Evolutionary conservation across 768 basidiomycete genomes (phyloP).

Genomic region (Tylopilus rubrobrunneus): DNA sequence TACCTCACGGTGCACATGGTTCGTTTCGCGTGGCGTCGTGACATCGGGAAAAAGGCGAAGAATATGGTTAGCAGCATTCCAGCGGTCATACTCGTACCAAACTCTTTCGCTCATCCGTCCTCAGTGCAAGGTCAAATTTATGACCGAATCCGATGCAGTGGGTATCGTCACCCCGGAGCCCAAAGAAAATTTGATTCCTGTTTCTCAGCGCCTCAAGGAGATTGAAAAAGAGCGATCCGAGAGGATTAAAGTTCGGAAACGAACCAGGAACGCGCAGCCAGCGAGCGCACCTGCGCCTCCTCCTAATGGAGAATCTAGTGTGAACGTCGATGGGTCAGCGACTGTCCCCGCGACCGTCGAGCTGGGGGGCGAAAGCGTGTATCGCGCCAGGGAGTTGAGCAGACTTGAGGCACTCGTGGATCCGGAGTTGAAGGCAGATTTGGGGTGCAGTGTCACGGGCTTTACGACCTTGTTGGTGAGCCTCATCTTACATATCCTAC

Average conservation of each 20-base stretch:
- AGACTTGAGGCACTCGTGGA: conserved; percentile 65
- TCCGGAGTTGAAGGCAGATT: conserved; percentile 58
- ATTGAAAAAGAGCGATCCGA: conserved; percentile 82
- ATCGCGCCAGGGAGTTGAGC: conserved; percentile 59
- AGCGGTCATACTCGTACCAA: not conserved
- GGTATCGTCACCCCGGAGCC: conserved; percentile 82
- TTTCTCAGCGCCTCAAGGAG: conserved; percentile 68
- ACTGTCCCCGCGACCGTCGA: conserved; percentile 23
- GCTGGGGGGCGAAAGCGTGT: conserved; percentile 61
- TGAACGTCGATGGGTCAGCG: conserved; percentile 48
- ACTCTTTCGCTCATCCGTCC: not conserved
- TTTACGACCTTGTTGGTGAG: conserved; percentile 91
- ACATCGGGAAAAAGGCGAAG: conserved; percentile 91
- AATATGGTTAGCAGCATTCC: conserved; percentile 67
- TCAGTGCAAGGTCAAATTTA: conserved; percentile 90
- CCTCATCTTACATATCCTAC: conserved; percentile 6
- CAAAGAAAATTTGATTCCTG: conserved; percentile 63
- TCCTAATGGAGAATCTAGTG: conserved; percentile 22
- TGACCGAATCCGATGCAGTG: conserved; percentile 79
- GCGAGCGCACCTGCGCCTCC: too few species aligned
- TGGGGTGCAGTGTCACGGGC: conserved; percentile 68
- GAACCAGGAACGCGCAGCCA: too few species aligned
- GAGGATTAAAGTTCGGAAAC: conserved; percentile 75
- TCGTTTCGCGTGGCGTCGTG: conserved; percentile 90
- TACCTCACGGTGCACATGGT: conserved; percentile 93